Evolutionary conservation across 768 basidiomycete species (phyloP).

Genomic region (Gautieria morchelliformis): DNA sequence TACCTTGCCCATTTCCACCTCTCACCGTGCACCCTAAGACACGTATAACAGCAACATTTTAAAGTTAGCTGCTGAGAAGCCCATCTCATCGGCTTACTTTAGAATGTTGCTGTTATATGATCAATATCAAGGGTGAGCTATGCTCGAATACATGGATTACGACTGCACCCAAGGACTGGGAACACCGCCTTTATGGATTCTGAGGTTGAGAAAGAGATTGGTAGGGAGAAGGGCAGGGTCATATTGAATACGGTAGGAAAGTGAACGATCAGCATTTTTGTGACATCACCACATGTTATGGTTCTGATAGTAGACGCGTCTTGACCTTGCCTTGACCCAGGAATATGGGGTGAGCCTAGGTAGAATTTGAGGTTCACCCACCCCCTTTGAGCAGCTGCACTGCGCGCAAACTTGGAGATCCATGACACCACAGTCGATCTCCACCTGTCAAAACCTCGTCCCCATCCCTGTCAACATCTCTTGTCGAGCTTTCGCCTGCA

Average conservation of each 20-base stretch:
- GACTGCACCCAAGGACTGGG: no score
- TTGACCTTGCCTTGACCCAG: conserved; percentile 35
- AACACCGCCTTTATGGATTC: conserved; percentile 78
- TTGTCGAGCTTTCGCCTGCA: conserved; percentile 48
- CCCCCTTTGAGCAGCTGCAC: conserved; percentile 49
- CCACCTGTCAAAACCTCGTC: conserved; percentile 41
- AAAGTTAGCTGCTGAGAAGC: no score
- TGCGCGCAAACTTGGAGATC: conserved; percentile 33
- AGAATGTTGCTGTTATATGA: no score
- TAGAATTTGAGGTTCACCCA: conserved; percentile 22
- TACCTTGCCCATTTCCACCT: conserved; percentile 14
- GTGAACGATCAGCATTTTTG: conserved; percentile 50
- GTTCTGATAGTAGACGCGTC: conserved; percentile 59
- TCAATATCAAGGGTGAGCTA: no score
- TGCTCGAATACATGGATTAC: no score
- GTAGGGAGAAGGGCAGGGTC: conserved; percentile 71
- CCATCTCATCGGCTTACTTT: no score
- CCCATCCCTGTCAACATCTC: conserved; percentile 59
- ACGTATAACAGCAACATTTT: no score
- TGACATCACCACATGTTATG: conserved; percentile 68
- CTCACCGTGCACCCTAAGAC: conserved; percentile 48
- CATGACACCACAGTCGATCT: conserved; percentile 20
- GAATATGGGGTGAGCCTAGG: conserved; percentile 8
- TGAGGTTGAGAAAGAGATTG: conserved; percentile 75
- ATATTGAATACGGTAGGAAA: conserved; percentile 63